Evolutionary conservation across 2,329 filamentous ascomycete species (phyloP).

Genomic region (Fusarium veterinarium): DNA sequence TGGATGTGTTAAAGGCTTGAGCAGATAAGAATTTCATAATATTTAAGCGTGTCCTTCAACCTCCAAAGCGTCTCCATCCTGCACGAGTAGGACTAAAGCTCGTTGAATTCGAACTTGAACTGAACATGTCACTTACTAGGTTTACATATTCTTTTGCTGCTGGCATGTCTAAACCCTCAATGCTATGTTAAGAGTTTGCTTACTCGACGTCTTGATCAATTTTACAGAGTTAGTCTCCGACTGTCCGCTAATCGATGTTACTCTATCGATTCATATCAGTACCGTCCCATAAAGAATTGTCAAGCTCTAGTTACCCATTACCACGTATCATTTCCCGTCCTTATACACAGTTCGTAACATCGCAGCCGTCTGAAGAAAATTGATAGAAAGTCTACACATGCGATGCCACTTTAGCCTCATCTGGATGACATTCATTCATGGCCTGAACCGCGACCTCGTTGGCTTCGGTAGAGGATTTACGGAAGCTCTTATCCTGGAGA

Average conservation of each 20-base stretch:
- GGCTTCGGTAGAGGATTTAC: slow-evolving; percentile 10
- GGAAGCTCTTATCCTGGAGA: slow-evolving; percentile 46
- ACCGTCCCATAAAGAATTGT: too few relatives aligned
- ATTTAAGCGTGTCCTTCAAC: background rate
- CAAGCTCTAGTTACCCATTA: too few relatives aligned
- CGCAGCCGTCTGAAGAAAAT: background rate
- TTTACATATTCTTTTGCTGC: background rate
- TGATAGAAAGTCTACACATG: background rate
- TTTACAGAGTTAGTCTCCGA: background rate
- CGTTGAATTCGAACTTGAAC: background rate
- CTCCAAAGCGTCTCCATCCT: background rate
- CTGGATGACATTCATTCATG: background rate
- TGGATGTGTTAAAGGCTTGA: background rate
- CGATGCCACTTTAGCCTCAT: background rate
- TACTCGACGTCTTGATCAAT: background rate
- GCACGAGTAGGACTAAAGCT: background rate
- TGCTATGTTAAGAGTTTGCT: background rate
- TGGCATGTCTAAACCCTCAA: background rate
- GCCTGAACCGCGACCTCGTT: slow-evolving; percentile 1
- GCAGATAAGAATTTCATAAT: background rate
- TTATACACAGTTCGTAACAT: background rate
- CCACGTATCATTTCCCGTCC: background rate
- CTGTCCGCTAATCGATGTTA: background rate
- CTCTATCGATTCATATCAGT: too few relatives aligned
- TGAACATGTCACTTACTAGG: background rate